Evolutionary conservation across 805 yeast genomes (phyloP).

Genomic region (Zygosaccharomyces pseudorouxii): DNA sequence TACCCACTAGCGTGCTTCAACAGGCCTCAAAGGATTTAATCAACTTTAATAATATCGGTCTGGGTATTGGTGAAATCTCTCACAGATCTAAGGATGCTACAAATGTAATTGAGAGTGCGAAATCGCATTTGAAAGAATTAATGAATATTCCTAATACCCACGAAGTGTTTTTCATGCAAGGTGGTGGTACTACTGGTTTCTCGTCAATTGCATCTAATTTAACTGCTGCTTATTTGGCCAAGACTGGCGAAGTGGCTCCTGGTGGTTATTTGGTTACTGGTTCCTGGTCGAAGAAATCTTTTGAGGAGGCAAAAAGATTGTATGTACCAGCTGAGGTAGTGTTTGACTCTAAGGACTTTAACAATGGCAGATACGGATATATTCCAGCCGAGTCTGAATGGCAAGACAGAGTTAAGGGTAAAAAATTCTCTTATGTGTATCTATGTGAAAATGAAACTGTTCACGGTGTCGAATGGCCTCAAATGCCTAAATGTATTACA

Average conservation of each 20-base stretch:
- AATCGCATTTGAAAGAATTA: conserved; percentile 57
- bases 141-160: conserved; percentile 83
- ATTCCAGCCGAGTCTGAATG: conserved; percentile 67
- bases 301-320: conserved; percentile 79
- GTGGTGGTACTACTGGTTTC: conserved; percentile 97
- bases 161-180: conserved; percentile 92
- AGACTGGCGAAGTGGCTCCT: conserved; percentile 68
- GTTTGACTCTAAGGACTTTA: conserved; percentile 53
- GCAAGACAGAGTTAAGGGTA: conserved; percentile 43
- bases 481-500: conserved; percentile 43
- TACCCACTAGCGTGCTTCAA: conserved; percentile 79
- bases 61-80: conserved; percentile 94
- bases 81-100: conserved; percentile 87
- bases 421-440: conserved; percentile 76
- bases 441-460: conserved; percentile 97
- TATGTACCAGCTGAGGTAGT: conserved; percentile 71
- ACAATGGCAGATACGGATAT: conserved; percentile 53
- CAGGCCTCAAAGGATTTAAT: conserved; percentile 83
- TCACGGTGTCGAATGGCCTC: conserved; percentile 81
- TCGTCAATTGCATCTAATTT: conserved; percentile 82
- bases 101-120: conserved; percentile 71
- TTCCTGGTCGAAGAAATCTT: conserved; percentile 85
- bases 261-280: conserved; percentile 91
- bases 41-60: conserved; percentile 60
- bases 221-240: conserved; percentile 66